Evolutionary conservation across 1,284 basidiomycete species (phyloP), one percentile per base, ranked within the genome.

Genomic region (Mycena sp.): DNA sequence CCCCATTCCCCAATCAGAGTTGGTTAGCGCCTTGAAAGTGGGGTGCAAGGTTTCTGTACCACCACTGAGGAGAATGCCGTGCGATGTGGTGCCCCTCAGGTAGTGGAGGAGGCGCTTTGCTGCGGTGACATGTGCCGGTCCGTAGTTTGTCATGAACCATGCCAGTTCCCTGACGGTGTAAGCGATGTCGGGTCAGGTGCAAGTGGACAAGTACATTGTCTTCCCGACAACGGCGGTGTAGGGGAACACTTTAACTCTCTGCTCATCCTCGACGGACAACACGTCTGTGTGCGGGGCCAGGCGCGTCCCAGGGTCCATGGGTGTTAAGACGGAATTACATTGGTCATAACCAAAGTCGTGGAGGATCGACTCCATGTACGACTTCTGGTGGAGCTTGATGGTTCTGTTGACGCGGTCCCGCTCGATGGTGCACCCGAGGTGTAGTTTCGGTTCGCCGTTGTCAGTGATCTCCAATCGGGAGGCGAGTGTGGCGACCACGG

Each of bases 311-410:
- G 59, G 32, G 1, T 35, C 67, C 65, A 77, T 73, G 0, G 75
- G 78, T 4, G 70, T 77, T 4, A 25, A 56, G 46, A 71, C 68
- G 1, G 73, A 66, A 11, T 63, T 58, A 50, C 72, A 70, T 59
- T 73, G 57, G 5, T 67, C 26, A 63, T 78, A 70, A 9, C 69
- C 66, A 49, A 70, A 74, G 7, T 67, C 50, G 9, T 65, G 59
- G n/a, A 81, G 71, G 37, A 79, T 67, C 10, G 59, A 57, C 6
- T 73, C 52, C 29, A 73, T 68, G 60, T 79, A 77, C 11, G 71
- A 69, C 0, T 51, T 48, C 55, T 80, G 78, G 0, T 72, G 71
- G 12, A 79, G 67, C 1, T 44, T 32, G 41, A 79, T 61, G 19
- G 69, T 70, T 26, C 65, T 69, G 0, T 50, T 45, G 4, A 21